phyloP scores from a whole-genome alignment of 768 basidiomycete genomes.

The Tephrocybe sp. region DNA sequence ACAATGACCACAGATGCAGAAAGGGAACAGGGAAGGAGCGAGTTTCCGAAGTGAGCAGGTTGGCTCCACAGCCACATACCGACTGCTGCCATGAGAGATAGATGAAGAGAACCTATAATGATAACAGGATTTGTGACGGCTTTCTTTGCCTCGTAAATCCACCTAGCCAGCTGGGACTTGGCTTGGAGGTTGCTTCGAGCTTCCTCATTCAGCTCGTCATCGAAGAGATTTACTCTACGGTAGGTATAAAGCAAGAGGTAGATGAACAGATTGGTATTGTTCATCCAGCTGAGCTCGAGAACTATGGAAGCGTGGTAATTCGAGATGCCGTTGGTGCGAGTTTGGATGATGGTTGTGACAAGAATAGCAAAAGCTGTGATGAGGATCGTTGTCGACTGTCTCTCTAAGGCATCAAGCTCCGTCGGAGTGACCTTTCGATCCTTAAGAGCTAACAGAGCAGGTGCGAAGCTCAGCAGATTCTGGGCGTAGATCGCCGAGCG shows the following conservation, averaged over 20 bases:
- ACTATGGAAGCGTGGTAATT: not conserved
- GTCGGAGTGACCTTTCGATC: conserved; percentile 19
- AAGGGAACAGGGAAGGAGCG: not conserved
- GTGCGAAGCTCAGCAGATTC: conserved; percentile 23
- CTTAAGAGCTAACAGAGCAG: conserved; percentile 19
- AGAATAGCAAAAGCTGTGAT: conserved; percentile 21
- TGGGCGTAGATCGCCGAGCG: conserved; percentile 20
- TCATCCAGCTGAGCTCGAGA: conserved; percentile 12
- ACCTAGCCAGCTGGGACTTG: not conserved
- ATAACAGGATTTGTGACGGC: not conserved
- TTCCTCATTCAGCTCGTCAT: no score
- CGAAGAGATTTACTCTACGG: conserved; percentile 1
- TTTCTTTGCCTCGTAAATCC: no score
- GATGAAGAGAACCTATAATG: not conserved
- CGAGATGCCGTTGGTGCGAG: conserved; percentile 1
- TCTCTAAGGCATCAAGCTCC: conserved; percentile 18
- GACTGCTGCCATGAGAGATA: conserved; percentile 5
- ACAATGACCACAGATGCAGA: not conserved
- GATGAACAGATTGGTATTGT: not conserved
- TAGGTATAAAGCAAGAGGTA: no score
- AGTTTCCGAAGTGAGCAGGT: conserved; percentile 1
- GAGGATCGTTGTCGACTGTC: not conserved
- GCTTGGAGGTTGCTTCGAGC: not conserved
- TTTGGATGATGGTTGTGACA: conserved; percentile 23
- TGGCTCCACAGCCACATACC: conserved; percentile 7